Evolutionary conservation across 2,329 filamentous ascomycete genomes (phyloP), one percentile per base, ranked within the genome.

Genomic region (Xylaria hypoxylon): DNA sequence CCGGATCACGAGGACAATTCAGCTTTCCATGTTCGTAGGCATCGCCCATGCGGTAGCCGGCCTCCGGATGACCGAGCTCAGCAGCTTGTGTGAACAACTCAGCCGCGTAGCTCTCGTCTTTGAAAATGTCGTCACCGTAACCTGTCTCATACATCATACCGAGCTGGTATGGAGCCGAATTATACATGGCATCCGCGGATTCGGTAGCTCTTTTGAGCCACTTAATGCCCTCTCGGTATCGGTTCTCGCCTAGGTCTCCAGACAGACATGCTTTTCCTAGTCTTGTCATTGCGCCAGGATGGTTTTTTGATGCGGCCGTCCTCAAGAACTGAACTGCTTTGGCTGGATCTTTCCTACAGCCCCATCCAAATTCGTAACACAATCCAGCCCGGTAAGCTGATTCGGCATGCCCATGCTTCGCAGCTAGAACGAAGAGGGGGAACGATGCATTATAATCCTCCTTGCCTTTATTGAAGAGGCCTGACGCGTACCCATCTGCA

Each of bases 291-390:
- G 96, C 95, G 56, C 96, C 96, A 0, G 96, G 96, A 75, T 99
- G 96, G 67, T 94, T 92, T 79, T 97, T 98, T 6, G 94, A 92
- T 2, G 96, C 94, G 10, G 94, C 92, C 68, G 92, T 90, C 61
- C 95, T 90, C 76, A 97, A 92, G 78, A 96, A 99, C 77, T 98
- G 94, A 1, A 96, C 92, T 48, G 96, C 95, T 80, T 97, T 97
- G 56, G 91, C 89, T 64, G 92, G 91, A 75, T 97, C 94, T 75
- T 93, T 93, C 64, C 93, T 90, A 75, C 91, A 96, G 45, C 96
- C 96, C 96, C 96, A 99, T 68, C 94, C 96, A 79, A 97, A 98
- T 79, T 99, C 96, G 81, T 98, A 98, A 82, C 94, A 97, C 62
- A 99, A 85, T 17, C 92, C 96, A 59, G 95, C 91, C 62, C 96